Percentiles rank a stretch among this genome's conserved stretches.
phyloP scores from a whole-genome alignment of 2,329 filamentous ascomycete species.

The Neopestalotiopsis rosae region DNA sequence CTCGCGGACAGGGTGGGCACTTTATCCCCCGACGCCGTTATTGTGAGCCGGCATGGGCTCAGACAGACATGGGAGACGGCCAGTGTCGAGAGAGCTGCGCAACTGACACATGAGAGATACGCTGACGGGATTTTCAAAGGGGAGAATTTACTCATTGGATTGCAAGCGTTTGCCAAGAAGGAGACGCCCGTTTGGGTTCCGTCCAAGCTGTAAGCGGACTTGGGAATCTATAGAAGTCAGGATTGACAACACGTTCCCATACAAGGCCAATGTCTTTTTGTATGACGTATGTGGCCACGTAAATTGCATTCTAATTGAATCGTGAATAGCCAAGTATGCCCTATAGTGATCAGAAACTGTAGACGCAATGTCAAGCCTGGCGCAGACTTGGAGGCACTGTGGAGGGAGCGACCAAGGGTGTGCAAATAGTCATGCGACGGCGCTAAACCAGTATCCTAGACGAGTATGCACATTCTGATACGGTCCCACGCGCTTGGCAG shows the following conservation, averaged over 20 bases:
- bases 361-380: too few relatives aligned
- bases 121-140: constrained; percentile 44
- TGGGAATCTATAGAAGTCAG: neutral
- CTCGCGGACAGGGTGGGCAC: constrained; percentile 41
- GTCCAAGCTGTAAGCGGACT: constrained; percentile 46
- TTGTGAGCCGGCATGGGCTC: constrained; percentile 45
- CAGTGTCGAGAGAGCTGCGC: constrained; percentile 44
- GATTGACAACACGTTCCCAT: too few relatives aligned
- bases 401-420: too few relatives aligned
- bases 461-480: too few relatives aligned
- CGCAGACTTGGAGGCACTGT: too few relatives aligned
- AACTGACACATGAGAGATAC: constrained; percentile 47
- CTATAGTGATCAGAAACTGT: too few relatives aligned
- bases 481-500: too few relatives aligned
- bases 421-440: too few relatives aligned
- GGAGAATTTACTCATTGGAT: constrained; percentile 54
- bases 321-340: too few relatives aligned
- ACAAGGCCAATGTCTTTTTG: neutral
- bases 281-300: too few relatives aligned
- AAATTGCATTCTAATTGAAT: too few relatives aligned
- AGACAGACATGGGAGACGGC: constrained; percentile 45
- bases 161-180: constrained; percentile 58
- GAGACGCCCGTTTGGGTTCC: constrained; percentile 53
- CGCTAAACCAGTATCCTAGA: too few relatives aligned
- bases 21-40: constrained; percentile 43